These are phyloP conservation scores for Claviceps capensis DNA, from an alignment of 2,329 filamentous ascomycete genomes.

Conservation along the genomic window DNA sequence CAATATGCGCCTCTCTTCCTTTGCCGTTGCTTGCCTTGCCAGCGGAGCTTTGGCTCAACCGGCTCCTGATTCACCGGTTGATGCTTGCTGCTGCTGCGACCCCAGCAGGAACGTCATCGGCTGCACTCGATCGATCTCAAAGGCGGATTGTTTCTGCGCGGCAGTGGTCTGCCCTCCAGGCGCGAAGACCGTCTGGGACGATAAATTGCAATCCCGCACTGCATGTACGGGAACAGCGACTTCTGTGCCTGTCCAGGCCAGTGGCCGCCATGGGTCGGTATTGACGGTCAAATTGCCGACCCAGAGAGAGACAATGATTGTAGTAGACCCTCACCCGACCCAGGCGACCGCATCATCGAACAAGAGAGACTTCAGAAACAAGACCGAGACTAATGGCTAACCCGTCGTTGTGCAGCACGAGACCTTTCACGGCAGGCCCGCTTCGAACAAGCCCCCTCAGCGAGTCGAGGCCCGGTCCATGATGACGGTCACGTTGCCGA, in stretches of 20 bases:
- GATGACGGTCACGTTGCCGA: background rate
- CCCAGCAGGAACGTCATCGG: slow-evolving; percentile 11
- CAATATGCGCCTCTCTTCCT: slow-evolving; percentile 12
- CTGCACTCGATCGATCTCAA: slow-evolving; percentile 11
- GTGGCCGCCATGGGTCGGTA: background rate
- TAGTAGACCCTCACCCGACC: background rate
- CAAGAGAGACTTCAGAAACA: background rate
- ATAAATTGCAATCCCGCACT: background rate
- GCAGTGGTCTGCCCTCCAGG: slow-evolving; percentile 12
- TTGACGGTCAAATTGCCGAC: background rate
- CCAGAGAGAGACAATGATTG: background rate
- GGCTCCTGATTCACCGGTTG: slow-evolving; percentile 1
- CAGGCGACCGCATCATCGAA: background rate
- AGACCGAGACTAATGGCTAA: background rate
- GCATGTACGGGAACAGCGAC: background rate
- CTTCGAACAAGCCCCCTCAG: background rate
- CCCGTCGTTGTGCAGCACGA: background rate
- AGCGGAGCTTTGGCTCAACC: slow-evolving; percentile 1
- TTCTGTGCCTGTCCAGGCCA: background rate
- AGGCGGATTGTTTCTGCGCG: slow-evolving; percentile 15
- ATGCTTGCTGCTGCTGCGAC: slow-evolving; percentile 23
- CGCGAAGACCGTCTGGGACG: slow-evolving; percentile 9
- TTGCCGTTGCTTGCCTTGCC: slow-evolving; percentile 5
- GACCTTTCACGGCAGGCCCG: background rate
- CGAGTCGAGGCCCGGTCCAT: background rate